Evolutionary conservation across 306 rosid genomes (phyloP), one percentile per base, ranked within the genome.

Genomic region (Elaeagnus macrophylla): DNA sequence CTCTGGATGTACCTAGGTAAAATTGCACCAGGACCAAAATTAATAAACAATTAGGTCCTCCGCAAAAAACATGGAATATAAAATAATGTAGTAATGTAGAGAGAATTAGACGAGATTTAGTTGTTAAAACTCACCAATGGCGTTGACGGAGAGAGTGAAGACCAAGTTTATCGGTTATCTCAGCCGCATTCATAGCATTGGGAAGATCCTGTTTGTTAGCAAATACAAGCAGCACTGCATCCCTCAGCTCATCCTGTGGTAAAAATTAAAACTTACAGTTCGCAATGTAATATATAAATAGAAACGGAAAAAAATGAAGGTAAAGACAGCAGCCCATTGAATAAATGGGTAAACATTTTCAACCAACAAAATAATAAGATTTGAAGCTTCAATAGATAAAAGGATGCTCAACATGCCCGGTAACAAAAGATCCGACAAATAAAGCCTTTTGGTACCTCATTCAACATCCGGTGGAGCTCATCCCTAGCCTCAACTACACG

Each of bases 151-250:
- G n/a, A n/a, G n/a, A n/a, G n/a, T n/a, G n/a, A n/a, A n/a, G n/a
- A n/a, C n/a, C n/a, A n/a, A n/a, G n/a, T n/a, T n/a, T n/a, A n/a
- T n/a, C n/a, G n/a, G n/a, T n/a, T n/a, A n/a, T n/a, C n/a, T n/a
- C n/a, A n/a, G n/a, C n/a, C n/a, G n/a, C n/a, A n/a, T n/a, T n/a
- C n/a, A 81, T 81, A 40, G 84, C 82, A 70, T 79, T 76, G 14
- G 89, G 89, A 76, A 82, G 85, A 66, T 82, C 89, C 79, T 79
- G 89, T 60, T 82, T 79, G 75, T 82, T 82, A 14, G 89, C 85
- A 59, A 82, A 79, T 51, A 79, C 85, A 68, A 82, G 81, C 66
- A 82, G 72, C 49, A 82, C 85, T 2, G 89, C 82, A 53, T 82
- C 89, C 77, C 79, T 73, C 53, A 82, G 55, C 48, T 76, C 89